These are phyloP conservation scores for Scalesia atractyloides DNA, from an alignment of 129 eudicot genomes.

Conservation along the genomic window DNA sequence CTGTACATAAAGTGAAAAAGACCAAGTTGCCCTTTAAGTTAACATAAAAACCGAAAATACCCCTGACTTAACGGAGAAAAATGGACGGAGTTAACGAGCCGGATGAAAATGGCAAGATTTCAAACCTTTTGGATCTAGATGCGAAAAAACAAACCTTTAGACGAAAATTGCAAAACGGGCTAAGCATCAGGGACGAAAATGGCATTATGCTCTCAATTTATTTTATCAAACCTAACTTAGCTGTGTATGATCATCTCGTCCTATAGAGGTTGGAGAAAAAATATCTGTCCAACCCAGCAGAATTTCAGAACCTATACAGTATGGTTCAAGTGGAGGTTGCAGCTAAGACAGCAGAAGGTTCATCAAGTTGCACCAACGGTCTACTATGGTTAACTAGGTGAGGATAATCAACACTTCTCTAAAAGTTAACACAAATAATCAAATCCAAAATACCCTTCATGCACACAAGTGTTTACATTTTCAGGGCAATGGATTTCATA, in stretches of 20 bases:
- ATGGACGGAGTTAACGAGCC: too few species aligned
- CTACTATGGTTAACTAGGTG: constrained; percentile 94
- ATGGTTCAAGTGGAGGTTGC: constrained; percentile 81
- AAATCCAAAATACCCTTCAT: constrained; percentile 10
- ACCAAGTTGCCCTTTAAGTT: too few species aligned
- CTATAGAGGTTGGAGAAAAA: constrained; percentile 76
- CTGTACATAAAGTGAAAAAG: too few species aligned
- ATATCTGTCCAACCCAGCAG: constrained; percentile 59
- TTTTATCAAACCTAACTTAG: constrained; percentile 3
- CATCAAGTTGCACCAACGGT: constrained; percentile 92
- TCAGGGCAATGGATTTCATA: constrained; percentile 91
- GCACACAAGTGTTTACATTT: constrained; percentile 10
- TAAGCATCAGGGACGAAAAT: too few species aligned
- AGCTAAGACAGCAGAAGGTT: constrained; percentile 65
- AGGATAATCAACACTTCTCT: background rate
- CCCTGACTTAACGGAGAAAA: too few species aligned
- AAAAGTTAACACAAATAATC: background rate
- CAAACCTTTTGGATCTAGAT: background rate
- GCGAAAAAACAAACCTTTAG: too few species aligned
- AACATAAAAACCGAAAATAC: too few species aligned
- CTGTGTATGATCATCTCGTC: constrained; percentile 4
- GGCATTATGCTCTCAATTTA: background rate
- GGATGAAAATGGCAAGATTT: too few species aligned
- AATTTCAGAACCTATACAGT: constrained; percentile 72
- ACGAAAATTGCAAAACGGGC: too few species aligned